Evolutionary conservation across 2,329 filamentous ascomycete genomes (phyloP).

Genomic region (Penicillium sp.): DNA sequence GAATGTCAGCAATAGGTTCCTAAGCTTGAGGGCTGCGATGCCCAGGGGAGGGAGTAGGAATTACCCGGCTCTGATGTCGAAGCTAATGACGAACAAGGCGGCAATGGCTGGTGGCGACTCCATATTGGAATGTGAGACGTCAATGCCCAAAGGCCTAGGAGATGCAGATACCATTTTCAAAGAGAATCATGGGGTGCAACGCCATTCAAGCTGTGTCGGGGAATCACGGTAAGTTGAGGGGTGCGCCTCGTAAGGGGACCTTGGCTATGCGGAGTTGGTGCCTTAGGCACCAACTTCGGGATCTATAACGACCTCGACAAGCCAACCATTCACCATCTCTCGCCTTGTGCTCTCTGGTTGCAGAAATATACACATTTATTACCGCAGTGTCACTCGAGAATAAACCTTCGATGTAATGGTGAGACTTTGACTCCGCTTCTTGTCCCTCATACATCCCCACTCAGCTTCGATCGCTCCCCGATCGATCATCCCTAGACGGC

Average conservation of each 20-base stretch:
- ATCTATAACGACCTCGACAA: not conserved
- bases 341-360: not conserved
- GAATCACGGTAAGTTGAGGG: conserved; percentile 23
- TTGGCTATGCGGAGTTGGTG: not conserved
- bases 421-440: not conserved
- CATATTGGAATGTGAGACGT: conserved; percentile 33
- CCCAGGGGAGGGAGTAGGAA: conserved; percentile 13
- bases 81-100: conserved; percentile 84
- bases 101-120: conserved; percentile 57
- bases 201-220: conserved; percentile 23
- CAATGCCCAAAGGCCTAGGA: conserved; percentile 34
- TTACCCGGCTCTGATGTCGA: conserved; percentile 89
- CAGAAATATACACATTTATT: not conserved
- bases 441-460: not conserved
- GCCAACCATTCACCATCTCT: not conserved
- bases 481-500: not conserved
- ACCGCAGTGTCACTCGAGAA: too few species aligned
- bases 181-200: conserved; percentile 6
- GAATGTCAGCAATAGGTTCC: conserved; percentile 17
- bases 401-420: not conserved
- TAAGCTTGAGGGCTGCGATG: conserved; percentile 6
- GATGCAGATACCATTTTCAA: conserved; percentile 32
- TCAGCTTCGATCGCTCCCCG: not conserved
- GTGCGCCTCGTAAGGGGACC: conserved; percentile 6
- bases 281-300: conserved; percentile 9